Evolutionary conservation across 495 filamentous ascomycete species (phyloP).

Genomic region (Penicillium goetzii): DNA sequence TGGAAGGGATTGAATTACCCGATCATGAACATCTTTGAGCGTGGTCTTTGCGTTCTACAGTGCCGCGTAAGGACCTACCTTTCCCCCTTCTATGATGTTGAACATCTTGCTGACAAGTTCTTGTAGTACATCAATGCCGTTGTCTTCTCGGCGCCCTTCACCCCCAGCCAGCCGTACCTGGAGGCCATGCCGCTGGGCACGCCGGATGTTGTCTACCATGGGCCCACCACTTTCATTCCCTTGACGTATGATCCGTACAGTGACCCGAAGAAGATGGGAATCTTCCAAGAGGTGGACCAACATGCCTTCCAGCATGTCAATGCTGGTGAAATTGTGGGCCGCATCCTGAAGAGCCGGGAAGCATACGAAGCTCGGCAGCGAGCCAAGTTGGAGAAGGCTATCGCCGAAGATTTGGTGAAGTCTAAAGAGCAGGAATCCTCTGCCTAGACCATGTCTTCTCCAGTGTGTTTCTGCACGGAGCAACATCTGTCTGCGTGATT

Average conservation of each 20-base stretch:
- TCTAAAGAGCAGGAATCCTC: constrained; percentile 36
- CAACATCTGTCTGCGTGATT: constrained; percentile 9
- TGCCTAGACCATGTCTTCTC: constrained; percentile 14
- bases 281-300: constrained; percentile 70
- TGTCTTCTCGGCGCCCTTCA: constrained; percentile 87
- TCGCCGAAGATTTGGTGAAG: constrained; percentile 61
- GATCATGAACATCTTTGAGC: constrained; percentile 99
- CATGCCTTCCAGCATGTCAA: constrained; percentile 89
- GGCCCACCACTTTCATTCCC: constrained; percentile 88
- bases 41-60: constrained; percentile 91
- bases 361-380: constrained; percentile 90
- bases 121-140: constrained; percentile 81
- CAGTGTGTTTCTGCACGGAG: neutral
- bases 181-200: constrained; percentile 72
- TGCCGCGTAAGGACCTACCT: constrained; percentile 67
- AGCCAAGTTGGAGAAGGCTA: constrained; percentile 80
- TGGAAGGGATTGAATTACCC: constrained; percentile 98
- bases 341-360: constrained; percentile 82
- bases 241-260: constrained; percentile 84
- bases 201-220: constrained; percentile 88
- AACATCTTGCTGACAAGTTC: constrained; percentile 24
- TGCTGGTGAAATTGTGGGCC: constrained; percentile 85
- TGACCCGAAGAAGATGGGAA: constrained; percentile 75
- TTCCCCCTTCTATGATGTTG: neutral
- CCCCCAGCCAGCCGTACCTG: constrained; percentile 75